phyloP scores from a whole-genome alignment of 176 grass and related monocot species.

The Elaeis guineensis region DNA sequence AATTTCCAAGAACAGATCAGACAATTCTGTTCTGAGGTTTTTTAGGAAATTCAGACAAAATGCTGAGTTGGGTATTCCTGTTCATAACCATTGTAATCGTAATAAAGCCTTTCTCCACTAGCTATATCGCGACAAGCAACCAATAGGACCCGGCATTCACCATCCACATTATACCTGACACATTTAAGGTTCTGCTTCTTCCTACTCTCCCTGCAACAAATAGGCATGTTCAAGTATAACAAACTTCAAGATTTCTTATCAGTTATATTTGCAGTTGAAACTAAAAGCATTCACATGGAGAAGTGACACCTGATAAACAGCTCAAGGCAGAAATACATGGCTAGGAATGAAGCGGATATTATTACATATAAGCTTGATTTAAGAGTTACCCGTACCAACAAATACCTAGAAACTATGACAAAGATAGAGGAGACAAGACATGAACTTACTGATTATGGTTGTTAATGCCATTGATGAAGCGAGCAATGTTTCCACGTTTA shows the following conservation, averaged over 20 bases:
- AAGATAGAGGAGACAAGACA: neutral
- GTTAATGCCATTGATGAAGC: conserved; percentile 88
- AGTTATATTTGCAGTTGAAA: neutral
- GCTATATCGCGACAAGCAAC: conserved; percentile 83
- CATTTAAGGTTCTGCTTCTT: conserved; percentile 93
- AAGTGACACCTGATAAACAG: too few species aligned
- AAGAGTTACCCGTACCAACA: too few species aligned
- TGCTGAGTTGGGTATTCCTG: conserved; percentile 80
- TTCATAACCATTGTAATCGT: conserved; percentile 95
- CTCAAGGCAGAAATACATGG: too few species aligned
- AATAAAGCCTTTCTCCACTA: conserved; percentile 80
- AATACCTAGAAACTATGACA: too few species aligned
- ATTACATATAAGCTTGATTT: too few species aligned
- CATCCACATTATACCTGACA: conserved; percentile 71
- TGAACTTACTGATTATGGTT: conserved; percentile 70
- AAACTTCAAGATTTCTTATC: neutral
- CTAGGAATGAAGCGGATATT: too few species aligned
- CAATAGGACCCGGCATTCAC: conserved; percentile 72
- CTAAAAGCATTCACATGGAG: too few species aligned
- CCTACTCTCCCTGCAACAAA: conserved; percentile 67
- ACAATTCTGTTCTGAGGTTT: too few species aligned
- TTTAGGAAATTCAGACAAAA: conserved; percentile 45
- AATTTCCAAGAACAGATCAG: too few species aligned
- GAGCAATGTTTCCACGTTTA: conserved; percentile 68
- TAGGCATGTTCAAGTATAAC: conserved; percentile 7